These are phyloP conservation scores for Parastagonospora avenae DNA, from an alignment of 2,329 filamentous ascomycete genomes.

Conservation along the genomic window DNA sequence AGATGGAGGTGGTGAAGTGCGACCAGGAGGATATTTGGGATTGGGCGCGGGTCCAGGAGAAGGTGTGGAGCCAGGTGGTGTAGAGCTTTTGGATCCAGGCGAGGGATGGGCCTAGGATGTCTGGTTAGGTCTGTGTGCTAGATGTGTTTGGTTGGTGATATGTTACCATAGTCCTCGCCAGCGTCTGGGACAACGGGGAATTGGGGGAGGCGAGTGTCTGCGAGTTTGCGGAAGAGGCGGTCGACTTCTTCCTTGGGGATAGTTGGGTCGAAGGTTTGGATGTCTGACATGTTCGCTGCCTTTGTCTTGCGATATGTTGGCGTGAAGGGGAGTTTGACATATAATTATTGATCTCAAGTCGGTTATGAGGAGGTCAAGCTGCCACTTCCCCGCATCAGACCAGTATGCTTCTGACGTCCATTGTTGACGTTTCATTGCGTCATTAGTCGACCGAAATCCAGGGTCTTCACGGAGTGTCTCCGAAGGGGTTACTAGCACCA, in stretches of 20 bases:
- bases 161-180: conserved; percentile 40
- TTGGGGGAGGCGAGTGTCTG: conserved; percentile 39
- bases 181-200: conserved; percentile 45
- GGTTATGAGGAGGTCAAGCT: not conserved
- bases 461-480: not conserved
- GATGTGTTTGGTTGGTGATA: not conserved
- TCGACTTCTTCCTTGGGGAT: conserved; percentile 48
- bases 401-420: not conserved
- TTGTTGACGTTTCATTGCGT: conserved; percentile 2
- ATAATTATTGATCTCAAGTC: not conserved
- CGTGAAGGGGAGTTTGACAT: not conserved
- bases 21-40: conserved; percentile 38
- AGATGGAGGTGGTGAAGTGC: conserved; percentile 45
- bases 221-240: conserved; percentile 43
- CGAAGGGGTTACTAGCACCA: not conserved
- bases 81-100: conserved; percentile 45
- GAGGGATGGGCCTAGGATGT: conserved; percentile 21
- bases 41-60: conserved; percentile 41
- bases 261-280: conserved; percentile 42
- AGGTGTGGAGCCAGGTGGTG: conserved; percentile 41
- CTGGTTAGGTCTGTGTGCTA: not conserved
- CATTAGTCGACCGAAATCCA: not conserved
- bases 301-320: not conserved
- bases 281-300: conserved; percentile 24
- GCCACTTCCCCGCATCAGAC: not conserved